phyloP scores from a whole-genome alignment of 306 rosid species.

The Casuarina glauca region DNA sequence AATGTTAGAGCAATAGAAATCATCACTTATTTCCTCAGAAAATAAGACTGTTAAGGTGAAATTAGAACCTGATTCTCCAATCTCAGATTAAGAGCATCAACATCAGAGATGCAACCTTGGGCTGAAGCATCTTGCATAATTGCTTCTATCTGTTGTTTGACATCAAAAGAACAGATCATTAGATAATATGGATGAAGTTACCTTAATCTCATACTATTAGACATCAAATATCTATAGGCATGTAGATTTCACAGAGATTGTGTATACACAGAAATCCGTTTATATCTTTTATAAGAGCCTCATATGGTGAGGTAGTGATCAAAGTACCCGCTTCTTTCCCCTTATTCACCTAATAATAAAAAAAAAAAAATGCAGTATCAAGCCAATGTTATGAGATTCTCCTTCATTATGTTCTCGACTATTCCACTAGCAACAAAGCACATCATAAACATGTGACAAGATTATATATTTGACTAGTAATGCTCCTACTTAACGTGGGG shows the following conservation, averaged over 20 bases:
- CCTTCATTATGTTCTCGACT: neutral
- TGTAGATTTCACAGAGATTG: neutral
- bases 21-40: neutral
- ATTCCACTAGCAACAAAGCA: neutral
- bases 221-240: slow-evolving; percentile 23
- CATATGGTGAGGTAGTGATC: neutral
- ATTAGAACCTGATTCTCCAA: slow-evolving; percentile 77
- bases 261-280: neutral
- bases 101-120: slow-evolving; percentile 65
- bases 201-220: slow-evolving; percentile 12
- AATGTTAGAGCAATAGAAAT: neutral
- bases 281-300: neutral
- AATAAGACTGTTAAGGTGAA: neutral
- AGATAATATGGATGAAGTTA: neutral
- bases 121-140: slow-evolving; percentile 74
- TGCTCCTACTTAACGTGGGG: neutral
- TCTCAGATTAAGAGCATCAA: slow-evolving; percentile 67
- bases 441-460: neutral
- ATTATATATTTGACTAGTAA: neutral
- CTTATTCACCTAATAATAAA: neutral
- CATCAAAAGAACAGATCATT: slow-evolving; percentile 24
- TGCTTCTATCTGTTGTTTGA: slow-evolving; percentile 72
- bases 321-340: neutral
- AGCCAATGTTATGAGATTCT: neutral
- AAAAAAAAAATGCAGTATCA: neutral